Percentiles rank a stretch among this genome's conserved stretches.
Evolutionary conservation across 371 early-diverging fungal species (phyloP).

Genomic region (Basidiobolus meristosporus): DNA sequence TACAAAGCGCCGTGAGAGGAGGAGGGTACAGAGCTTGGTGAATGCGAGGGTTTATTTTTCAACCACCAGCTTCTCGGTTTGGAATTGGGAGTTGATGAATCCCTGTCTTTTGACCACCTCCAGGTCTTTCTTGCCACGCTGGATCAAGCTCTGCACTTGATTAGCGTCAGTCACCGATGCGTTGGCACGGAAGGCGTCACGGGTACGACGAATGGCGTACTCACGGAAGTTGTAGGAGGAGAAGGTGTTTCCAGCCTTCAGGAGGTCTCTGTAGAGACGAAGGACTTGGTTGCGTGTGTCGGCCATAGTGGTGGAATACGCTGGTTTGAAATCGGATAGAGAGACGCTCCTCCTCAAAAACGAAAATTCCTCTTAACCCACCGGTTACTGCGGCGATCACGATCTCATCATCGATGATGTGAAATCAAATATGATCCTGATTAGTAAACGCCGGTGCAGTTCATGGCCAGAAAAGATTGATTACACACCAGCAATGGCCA

Average conservation of each 20-base stretch:
- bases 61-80: constrained; percentile 34
- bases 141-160: constrained; percentile 20
- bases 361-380: no score
- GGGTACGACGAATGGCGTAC: constrained; percentile 42
- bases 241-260: constrained; percentile 35
- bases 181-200: constrained; percentile 41
- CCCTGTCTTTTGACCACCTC: constrained; percentile 44
- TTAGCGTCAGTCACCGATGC: constrained; percentile 27
- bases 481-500: no score
- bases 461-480: no score
- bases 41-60: constrained; percentile 19
- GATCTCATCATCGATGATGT: no score
- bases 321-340: no score
- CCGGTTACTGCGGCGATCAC: no score
- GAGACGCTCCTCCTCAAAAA: no score
- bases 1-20: no score
- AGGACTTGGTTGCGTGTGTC: constrained; percentile 30
- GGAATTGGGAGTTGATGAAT: constrained; percentile 31
- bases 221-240: constrained; percentile 52
- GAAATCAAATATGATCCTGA: no score
- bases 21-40: no score
- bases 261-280: constrained; percentile 35
- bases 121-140: constrained; percentile 32
- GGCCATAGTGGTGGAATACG: no score
- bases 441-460: no score